Base-by-base conservation (phyloP, 164 flowering plant species). In the Vitis riparia region DNA sequence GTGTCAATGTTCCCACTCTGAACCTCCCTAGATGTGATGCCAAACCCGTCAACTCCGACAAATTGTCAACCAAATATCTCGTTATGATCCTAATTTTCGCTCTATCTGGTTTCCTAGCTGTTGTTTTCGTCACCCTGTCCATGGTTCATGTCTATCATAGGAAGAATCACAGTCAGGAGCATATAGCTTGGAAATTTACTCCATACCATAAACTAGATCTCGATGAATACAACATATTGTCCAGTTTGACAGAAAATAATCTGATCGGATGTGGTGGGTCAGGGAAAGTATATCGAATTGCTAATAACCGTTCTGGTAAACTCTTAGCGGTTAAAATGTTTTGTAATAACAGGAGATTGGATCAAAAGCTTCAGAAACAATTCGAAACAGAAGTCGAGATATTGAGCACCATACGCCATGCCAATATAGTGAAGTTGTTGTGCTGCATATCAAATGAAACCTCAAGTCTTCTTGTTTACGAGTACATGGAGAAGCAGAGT, bases 401-500 rank as follows among this genome's bases (percentile, higher is more conserved):
- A 10, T 75, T 94, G 71, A 89, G 97, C 13, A 71, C 80, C 9
- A 82, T 92, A 51, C 77, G 90, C 23, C 99, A 94, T 75, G 44
- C 80, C 10, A 92, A 91, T 61, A 88, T 94, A 56, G 94, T 94
- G 60, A 92, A 91, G 72, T 68, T 94, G 51, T 66, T 89, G 62
- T 92, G 99, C 78, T 92, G 94, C 70, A 76, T 91, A 51, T 86
- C 92, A 1, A 82, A 89, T 65, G 88, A 85, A 48, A 73, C 78
- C 30, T 86, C 94, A 1, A 91, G 80, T 79, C 86, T 94, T 56
- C 91, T 94, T 8, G 97, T 94, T 1, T 94, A 92, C 32, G 97
- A 94, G 75, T 94, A 85, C 81, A 80, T 89, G 97, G 91, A 79
- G 71, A 89, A 91, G n/a, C 85, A 76, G 7, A 92, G 97, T 65